Evolutionary conservation across 2,329 filamentous ascomycete genomes (phyloP).

Genomic region (Boeremia lycopersici): DNA sequence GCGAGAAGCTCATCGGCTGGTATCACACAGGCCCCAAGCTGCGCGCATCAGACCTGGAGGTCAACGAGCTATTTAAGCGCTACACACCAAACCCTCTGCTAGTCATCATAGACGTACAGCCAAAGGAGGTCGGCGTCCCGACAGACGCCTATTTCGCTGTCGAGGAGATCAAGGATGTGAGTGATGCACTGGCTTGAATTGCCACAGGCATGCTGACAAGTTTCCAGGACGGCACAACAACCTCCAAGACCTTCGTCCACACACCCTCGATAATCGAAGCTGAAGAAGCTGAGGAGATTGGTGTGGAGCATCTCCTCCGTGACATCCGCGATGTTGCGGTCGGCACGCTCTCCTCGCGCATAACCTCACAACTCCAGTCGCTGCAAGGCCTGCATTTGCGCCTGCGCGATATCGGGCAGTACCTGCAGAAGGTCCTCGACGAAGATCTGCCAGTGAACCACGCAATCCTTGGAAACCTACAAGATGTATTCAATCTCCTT

Average conservation of each 20-base stretch:
- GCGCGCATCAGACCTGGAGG: conserved; percentile 93
- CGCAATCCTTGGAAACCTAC: conserved; percentile 95
- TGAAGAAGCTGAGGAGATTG: conserved; percentile 98
- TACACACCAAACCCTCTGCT: conserved; percentile 96
- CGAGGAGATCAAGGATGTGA: conserved; percentile 98
- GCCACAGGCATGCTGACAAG: background rate
- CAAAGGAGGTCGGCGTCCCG: conserved; percentile 95
- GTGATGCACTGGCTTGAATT: conserved; percentile 39
- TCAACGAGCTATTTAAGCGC: conserved; percentile 99
- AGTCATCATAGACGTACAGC: conserved; percentile 98
- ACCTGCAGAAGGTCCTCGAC: conserved; percentile 94
- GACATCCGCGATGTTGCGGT: conserved; percentile 98
- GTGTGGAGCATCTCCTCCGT: conserved; percentile 94
- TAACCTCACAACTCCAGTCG: conserved; percentile 97
- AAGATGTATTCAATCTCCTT: conserved; percentile 98
- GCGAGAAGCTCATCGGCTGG: conserved; percentile 99
- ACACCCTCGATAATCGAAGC: conserved; percentile 98
- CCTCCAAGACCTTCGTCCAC: conserved; percentile 96
- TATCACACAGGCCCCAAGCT: conserved; percentile 98
- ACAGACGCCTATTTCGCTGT: conserved; percentile 99
- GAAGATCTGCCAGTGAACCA: conserved; percentile 95
- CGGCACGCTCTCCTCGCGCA: conserved; percentile 92
- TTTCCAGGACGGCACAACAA: conserved; percentile 84
- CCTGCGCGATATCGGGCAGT: conserved; percentile 91
- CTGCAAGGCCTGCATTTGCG: conserved; percentile 94